Conservation (phyloP, 345 rosid species). For the Bruguiera gymnorhiza region DNA sequence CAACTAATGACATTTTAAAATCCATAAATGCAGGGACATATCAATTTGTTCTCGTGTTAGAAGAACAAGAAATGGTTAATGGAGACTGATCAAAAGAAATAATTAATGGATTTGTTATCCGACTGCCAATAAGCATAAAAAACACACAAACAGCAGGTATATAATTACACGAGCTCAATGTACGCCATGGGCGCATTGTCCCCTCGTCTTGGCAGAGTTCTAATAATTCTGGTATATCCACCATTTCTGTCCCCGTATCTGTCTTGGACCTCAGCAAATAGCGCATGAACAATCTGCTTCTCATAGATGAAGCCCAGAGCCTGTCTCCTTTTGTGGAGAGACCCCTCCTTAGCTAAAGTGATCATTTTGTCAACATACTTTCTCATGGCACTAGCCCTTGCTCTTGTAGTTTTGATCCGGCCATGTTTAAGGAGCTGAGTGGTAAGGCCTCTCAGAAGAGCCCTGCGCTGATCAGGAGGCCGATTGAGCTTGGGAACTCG, state of each 20-base stretch:
- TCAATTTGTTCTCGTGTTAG: too few species aligned
- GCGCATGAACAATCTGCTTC: constrained; percentile 87
- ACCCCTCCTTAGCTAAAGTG: constrained; percentile 82
- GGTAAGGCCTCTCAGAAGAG: constrained; percentile 82
- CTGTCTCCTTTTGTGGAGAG: constrained; percentile 85
- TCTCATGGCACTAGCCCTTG: constrained; percentile 86
- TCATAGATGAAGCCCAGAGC: constrained; percentile 85
- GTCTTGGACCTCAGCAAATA: constrained; percentile 79
- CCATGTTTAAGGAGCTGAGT: constrained; percentile 91
- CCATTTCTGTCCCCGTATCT: constrained; percentile 88
- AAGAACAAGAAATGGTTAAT: too few species aligned
- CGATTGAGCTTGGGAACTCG: constrained; percentile 86
- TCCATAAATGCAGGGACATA: too few species aligned
- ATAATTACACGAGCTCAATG: constrained; percentile 76
- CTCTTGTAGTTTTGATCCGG: constrained; percentile 81
- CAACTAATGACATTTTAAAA: too few species aligned
- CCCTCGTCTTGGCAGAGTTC: constrained; percentile 91
- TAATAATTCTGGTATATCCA: constrained; percentile 90
- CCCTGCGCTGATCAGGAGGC: constrained; percentile 87
- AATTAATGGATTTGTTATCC: too few species aligned
- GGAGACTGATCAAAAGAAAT: too few species aligned
- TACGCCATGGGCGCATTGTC: constrained; percentile 99
- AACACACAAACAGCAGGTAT: not conserved
- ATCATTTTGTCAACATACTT: constrained; percentile 91
- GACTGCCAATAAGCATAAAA: not conserved